Base-by-base conservation (phyloP, 1,284 basidiomycete genomes). In the Lentinus polychrous region DNA sequence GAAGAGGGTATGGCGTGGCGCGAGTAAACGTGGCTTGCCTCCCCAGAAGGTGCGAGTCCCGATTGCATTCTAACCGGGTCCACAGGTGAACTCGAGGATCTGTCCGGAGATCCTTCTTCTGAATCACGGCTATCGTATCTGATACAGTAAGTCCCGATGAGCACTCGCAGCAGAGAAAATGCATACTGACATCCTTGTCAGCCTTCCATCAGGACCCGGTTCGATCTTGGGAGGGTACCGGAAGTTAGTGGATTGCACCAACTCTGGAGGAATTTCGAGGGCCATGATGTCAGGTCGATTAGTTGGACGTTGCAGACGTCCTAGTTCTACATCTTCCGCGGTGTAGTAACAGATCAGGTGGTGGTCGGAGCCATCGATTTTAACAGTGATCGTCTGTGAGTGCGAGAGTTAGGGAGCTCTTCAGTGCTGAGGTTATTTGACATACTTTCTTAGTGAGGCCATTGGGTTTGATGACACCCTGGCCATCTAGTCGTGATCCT, bases 301-400 rank as follows among this genome's bases (percentile, higher is more conserved):
- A 1, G 78, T 79, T 2, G 85, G 83, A 34, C 78, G 72, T 65
- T 81, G 66, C 36, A 90, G 70, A 42, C 75, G 73, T 37, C 81
- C 81, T 27, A 74, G 74, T 17, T 77, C 75, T 31, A 88, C 78
- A 59, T 90, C 87, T 48, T 87, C 85, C 31, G 82, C 78, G 11
- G 78, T 84, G 65, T 87, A 90, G 67, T 91, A 90, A 8, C 84
- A 86, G 52, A 91, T 81, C 52, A 90, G 75, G 60, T 91, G 87
- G 44, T 87, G 78, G 63, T 87, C 85, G 15, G 82, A 82, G 15
- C 79, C 81, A 49, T 86, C 81, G 39, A 86, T 78, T 46, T 79
- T 82, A 46, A 89, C 81, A 8, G 85, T 87, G 55, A 88, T 87
- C n/a, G 86, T 88, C 83, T 89, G 27, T 52, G 43, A 55, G 44